These are phyloP conservation scores for Fusarium caatingaense DNA, from an alignment of 2,329 filamentous ascomycete genomes.

Conservation along the genomic window DNA sequence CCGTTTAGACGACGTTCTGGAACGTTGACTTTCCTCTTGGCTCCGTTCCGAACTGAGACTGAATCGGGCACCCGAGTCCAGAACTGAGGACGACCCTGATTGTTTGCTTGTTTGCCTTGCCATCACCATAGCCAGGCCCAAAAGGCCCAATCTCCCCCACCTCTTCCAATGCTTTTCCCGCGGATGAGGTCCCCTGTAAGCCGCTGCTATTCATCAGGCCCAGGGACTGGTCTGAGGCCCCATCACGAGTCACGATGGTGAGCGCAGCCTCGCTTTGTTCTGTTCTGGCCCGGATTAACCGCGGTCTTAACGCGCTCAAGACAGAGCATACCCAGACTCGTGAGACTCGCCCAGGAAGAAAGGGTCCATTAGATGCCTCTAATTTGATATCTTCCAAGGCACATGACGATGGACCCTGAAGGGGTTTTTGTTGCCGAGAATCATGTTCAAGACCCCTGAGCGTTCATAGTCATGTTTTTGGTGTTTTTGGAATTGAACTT, in stretches of 20 bases:
- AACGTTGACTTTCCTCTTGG: constrained; percentile 36
- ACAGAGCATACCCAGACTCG: constrained; percentile 17
- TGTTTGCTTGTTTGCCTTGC: constrained; percentile 15
- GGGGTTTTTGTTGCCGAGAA: constrained; percentile 15
- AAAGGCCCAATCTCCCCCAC: constrained; percentile 25
- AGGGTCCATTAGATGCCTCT: constrained; percentile 23
- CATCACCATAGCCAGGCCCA: neutral
- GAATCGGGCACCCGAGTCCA: constrained; percentile 35
- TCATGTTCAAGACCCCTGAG: constrained; percentile 14
- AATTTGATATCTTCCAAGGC: constrained; percentile 23
- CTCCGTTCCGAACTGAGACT: constrained; percentile 36
- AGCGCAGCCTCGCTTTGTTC: constrained; percentile 38
- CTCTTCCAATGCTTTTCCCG: constrained; percentile 33
- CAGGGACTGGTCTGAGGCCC: constrained; percentile 37
- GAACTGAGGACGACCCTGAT: constrained; percentile 31
- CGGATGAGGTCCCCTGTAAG: constrained; percentile 43
- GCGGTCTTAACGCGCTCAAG: constrained; percentile 37
- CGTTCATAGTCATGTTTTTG: neutral
- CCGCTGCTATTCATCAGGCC: constrained; percentile 35
- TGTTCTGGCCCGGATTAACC: constrained; percentile 40
- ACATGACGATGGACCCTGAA: constrained; percentile 38
- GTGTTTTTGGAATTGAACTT: constrained; percentile 27
- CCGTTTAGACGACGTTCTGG: constrained; percentile 40
- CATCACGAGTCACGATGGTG: constrained; percentile 43
- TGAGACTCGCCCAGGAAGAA: constrained; percentile 24